phyloP scores from a whole-genome alignment of 2,329 filamentous ascomycete genomes.

The Colletotrichum sp. region DNA sequence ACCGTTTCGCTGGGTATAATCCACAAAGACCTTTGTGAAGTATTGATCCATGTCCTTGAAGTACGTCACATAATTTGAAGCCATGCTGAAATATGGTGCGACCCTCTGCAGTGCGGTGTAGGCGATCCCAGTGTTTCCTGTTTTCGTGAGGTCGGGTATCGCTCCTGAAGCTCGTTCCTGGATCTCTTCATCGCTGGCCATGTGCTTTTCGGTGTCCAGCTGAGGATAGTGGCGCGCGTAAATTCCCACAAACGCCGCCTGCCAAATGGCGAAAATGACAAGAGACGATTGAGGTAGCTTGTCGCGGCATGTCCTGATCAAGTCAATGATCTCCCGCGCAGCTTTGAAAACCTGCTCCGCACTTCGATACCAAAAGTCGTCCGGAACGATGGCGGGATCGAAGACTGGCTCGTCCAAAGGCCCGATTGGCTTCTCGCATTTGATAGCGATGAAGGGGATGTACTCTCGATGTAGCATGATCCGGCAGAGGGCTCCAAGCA shows the following conservation, averaged over 20 bases:
- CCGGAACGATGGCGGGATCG: constrained; percentile 49
- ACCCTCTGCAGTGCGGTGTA: constrained; percentile 57
- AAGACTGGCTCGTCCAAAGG: constrained; percentile 66
- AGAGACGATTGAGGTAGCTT: constrained; percentile 72
- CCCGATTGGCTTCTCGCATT: constrained; percentile 51
- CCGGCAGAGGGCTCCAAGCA: constrained; percentile 67
- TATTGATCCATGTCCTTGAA: constrained; percentile 59
- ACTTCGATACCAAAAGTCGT: constrained; percentile 66
- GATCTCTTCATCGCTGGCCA: constrained; percentile 45
- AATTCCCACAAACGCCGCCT: constrained; percentile 67
- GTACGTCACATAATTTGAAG: constrained; percentile 58
- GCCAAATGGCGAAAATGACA: constrained; percentile 70
- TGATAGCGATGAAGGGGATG: constrained; percentile 69
- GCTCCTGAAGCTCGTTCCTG: constrained; percentile 27
- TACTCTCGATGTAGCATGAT: constrained; percentile 74
- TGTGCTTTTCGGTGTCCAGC: constrained; percentile 66
- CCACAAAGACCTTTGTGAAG: constrained; percentile 43
- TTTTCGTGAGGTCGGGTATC: constrained; percentile 34
- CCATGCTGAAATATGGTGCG: constrained; percentile 59
- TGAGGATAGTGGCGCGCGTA: constrained; percentile 71
- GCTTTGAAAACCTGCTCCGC: constrained; percentile 68
- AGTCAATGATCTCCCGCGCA: constrained; percentile 66
- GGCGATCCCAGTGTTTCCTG: constrained; percentile 50
- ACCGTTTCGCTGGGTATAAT: constrained; percentile 41
- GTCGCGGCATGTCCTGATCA: constrained; percentile 66